Base-by-base conservation (phyloP, 1,139 yeast species). In the Lodderomyces theae region DNA sequence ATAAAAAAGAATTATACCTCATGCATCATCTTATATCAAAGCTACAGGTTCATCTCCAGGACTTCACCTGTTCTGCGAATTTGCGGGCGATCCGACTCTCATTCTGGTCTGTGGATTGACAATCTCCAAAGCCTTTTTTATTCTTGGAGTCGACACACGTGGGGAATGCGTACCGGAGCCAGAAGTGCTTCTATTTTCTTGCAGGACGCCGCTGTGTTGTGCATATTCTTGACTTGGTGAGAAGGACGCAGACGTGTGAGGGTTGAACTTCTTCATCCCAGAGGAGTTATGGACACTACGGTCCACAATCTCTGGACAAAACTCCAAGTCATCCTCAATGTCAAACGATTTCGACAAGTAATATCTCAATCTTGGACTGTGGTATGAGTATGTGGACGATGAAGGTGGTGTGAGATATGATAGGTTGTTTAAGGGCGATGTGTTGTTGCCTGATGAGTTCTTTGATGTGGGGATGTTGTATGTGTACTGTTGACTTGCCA, bases 91-190 rank as follows among this genome's bases (percentile, higher is more conserved):
- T 4, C 72, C 72, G 23, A 84, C 78, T 54, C 83, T 72, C 66
- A 81, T 59, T 37, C 88, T 88, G 4, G 94, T 85, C 41, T 76
- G 79, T 7, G 95, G 95, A 58, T 86, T 83, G 46, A 86, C 82
- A 50, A 86, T 86, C 56, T 85, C 92, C 55, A 86, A 63, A 5
- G 82, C 79, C 51, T 80, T 79, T 57, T 75, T 78, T 30, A 74
- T 71, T 49, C 86, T 66, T 23, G 84, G 84, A 4, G 86, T 77
- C 41, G 64, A 66, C 3, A 67, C 67, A 43, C 76, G 60, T 12
- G 78, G 77, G 16, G 56, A 47, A 12, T 51, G 46, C 37, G 45
- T 39, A 37, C 40, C 43, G 12, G 29, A 8, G 5, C 31, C 22
- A 25, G 10, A 8, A 8, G 16, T 12, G 16, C 22, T 28, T 9